phyloP scores from a whole-genome alignment of 1,284 basidiomycete genomes.

The Coriolopsis trogii region DNA sequence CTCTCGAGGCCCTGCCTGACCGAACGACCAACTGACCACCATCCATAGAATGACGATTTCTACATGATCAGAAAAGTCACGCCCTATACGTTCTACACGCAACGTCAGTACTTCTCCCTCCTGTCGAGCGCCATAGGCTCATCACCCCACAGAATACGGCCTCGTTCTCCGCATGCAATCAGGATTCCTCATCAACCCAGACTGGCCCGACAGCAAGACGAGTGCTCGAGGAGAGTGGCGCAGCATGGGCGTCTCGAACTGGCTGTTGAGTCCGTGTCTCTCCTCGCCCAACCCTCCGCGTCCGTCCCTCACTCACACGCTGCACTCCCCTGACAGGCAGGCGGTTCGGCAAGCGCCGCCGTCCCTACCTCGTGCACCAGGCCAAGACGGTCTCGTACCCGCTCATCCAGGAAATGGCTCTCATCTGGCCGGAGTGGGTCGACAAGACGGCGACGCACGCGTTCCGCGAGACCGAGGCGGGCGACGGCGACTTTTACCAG shows the following conservation, averaged over 20 bases:
- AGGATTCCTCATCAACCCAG: slow-evolving; percentile 28
- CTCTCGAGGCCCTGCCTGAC: no score
- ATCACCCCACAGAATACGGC: slow-evolving; percentile 31
- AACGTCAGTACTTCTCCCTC: slow-evolving; percentile 21
- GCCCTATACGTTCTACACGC: slow-evolving; percentile 31
- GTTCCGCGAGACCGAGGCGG: slow-evolving; percentile 37
- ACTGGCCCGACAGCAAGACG: slow-evolving; percentile 21
- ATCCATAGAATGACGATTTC: slow-evolving; percentile 33
- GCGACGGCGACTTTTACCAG: slow-evolving; percentile 37
- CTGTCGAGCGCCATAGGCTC: neutral
- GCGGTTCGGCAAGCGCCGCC: slow-evolving; percentile 39
- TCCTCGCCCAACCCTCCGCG: neutral
- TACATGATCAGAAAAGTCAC: slow-evolving; percentile 28
- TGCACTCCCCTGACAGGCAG: slow-evolving; percentile 30
- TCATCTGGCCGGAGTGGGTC: slow-evolving; percentile 33
- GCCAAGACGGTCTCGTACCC: slow-evolving; percentile 37
- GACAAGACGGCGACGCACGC: slow-evolving; percentile 35
- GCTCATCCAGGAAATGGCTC: slow-evolving; percentile 34
- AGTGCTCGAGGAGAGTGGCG: slow-evolving; percentile 40
- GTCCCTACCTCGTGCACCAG: slow-evolving; percentile 45
- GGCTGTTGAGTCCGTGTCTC: slow-evolving; percentile 26
- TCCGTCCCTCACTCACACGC: neutral
- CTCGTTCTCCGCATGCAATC: slow-evolving; percentile 34
- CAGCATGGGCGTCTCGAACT: slow-evolving; percentile 34
- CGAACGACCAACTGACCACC: no score